phyloP scores from a whole-genome alignment of 352 stramenopile species.

The Phytophthora constricta region DNA sequence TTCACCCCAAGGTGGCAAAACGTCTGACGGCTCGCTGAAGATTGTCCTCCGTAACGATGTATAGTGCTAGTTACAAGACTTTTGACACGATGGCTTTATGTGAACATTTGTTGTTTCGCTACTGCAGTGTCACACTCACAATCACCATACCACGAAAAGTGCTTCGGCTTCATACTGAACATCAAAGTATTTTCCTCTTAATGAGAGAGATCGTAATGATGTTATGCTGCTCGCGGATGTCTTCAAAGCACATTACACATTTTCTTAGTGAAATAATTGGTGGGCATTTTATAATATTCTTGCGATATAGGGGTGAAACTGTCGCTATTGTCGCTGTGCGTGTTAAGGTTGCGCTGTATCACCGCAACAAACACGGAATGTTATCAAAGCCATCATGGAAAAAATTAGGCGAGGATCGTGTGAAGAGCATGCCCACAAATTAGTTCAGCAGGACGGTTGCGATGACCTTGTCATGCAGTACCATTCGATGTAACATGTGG shows the following conservation, averaged over 20 bases:
- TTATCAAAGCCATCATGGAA: too few relatives aligned
- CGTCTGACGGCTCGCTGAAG: not conserved
- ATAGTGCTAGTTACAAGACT: not conserved
- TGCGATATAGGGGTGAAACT: too few relatives aligned
- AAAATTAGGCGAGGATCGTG: not conserved
- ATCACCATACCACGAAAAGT: not conserved
- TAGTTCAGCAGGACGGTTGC: not conserved
- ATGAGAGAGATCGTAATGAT: not conserved
- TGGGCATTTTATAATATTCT: not conserved
- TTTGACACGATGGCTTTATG: not conserved
- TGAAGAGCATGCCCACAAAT: conserved; percentile 1
- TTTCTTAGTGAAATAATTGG: not conserved
- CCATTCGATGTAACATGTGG: not conserved
- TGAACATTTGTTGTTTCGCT: not conserved
- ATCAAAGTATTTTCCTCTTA: not conserved
- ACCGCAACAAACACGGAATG: too few relatives aligned
- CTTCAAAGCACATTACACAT: not conserved
- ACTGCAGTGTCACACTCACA: not conserved
- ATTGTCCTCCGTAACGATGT: not conserved
- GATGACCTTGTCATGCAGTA: not conserved
- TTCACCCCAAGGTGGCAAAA: not conserved
- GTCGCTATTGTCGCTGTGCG: too few relatives aligned
- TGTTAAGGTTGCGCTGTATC: too few relatives aligned
- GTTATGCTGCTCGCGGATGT: not conserved
- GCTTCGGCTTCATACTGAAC: not conserved